Percentiles rank a stretch among this genome's conserved stretches.
phyloP scores from a whole-genome alignment of 2,329 filamentous ascomycete genomes.

The Colletotrichum eleusines region DNA sequence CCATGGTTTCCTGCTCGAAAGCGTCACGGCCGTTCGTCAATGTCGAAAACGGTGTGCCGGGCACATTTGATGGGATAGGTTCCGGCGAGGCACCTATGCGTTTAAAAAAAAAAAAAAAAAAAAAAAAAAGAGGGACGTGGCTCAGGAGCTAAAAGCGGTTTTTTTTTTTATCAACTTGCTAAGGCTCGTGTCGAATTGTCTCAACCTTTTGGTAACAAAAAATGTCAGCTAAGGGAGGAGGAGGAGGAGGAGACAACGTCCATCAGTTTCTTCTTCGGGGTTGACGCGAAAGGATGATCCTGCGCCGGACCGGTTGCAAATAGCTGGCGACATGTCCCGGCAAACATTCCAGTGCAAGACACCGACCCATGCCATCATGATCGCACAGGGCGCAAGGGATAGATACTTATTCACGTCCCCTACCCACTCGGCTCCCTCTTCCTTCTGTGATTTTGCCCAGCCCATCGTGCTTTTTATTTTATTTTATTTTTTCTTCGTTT shows the following conservation, averaged over 20 bases:
- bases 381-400: slow-evolving; percentile 5
- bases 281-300: neutral
- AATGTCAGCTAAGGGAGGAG: neutral
- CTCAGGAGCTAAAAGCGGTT: neutral
- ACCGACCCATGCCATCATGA: slow-evolving; percentile 7
- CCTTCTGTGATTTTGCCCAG: neutral
- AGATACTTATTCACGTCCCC: neutral
- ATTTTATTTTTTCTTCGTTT: too few species aligned
- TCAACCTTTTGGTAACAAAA: neutral
- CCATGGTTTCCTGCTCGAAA: neutral
- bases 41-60: slow-evolving; percentile 18
- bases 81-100: neutral
- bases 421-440: neutral
- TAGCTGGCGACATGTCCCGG: slow-evolving; percentile 2
- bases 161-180: neutral
- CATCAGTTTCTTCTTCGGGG: slow-evolving; percentile 20
- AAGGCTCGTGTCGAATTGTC: slow-evolving; percentile 12
- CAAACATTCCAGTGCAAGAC: slow-evolving; percentile 19
- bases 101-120: neutral
- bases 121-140: neutral
- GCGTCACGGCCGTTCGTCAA: neutral
- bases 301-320: neutral
- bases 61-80: slow-evolving; percentile 16
- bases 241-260: neutral
- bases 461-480: slow-evolving; percentile 3